A percentile compares a stretch with the other conserved stretches of the same genome.
phyloP scores from a whole-genome alignment of 2,329 filamentous ascomycete genomes.

The Hypoxylon rubiginosum region DNA sequence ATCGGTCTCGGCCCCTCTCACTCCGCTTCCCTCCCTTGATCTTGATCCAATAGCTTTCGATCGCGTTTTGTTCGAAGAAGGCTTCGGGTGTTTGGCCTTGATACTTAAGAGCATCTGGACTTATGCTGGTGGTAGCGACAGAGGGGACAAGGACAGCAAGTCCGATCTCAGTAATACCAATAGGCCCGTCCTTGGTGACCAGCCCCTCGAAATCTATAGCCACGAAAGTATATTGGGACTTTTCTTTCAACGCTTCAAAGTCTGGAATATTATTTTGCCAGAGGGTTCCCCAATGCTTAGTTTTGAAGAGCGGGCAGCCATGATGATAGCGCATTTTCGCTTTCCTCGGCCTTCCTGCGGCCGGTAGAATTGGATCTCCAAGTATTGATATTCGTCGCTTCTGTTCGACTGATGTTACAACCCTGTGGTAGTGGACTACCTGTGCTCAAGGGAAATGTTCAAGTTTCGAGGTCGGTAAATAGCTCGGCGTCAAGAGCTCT shows the following conservation, averaged over 20 bases:
- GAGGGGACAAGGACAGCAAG: constrained; percentile 17
- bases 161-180: constrained; percentile 29
- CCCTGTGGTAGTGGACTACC: no score
- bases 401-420: background rate
- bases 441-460: no score
- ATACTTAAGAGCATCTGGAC: background rate
- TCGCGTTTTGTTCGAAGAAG: constrained; percentile 17
- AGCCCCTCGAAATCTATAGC: constrained; percentile 33
- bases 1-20: constrained; percentile 8
- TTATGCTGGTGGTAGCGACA: background rate
- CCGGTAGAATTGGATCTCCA: background rate
- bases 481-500: no score
- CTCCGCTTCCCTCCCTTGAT: constrained; percentile 1
- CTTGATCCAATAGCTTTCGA: constrained; percentile 25
- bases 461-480: no score
- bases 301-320: constrained; percentile 6
- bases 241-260: constrained; percentile 27
- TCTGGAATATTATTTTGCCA: constrained; percentile 29
- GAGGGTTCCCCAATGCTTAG: constrained; percentile 27
- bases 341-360: background rate
- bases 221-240: constrained; percentile 27
- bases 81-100: background rate
- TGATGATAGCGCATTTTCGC: background rate
- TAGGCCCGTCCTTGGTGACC: constrained; percentile 4
- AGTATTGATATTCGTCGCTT: background rate